Evolutionary conservation across 257 asterid species (phyloP), one percentile per base, ranked within the genome.

Genomic region (Penstemon eatonii): DNA sequence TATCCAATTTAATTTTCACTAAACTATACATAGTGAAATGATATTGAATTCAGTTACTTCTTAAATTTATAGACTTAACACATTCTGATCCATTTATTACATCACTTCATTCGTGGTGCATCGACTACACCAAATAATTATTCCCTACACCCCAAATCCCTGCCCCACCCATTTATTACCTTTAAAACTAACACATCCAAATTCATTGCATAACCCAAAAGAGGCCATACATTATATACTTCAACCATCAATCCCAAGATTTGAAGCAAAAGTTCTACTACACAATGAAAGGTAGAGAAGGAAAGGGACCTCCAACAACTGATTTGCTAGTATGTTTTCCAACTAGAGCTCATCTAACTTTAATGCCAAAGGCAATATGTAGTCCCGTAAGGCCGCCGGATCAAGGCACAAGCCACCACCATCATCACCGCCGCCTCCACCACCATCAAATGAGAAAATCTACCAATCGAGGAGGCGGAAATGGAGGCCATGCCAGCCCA

Each of bases 251-350:
- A 65, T 59, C 66, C 19, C 82, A 60, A 73, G 65, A 72, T 75
- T 77, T 63, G 3, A 56, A 60, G 11, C 73, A 44, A 19, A 57
- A 37, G n/a, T 61, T 57, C 47, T n/a, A n/a, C 8, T 49, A 0
- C 13, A 72, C 25, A 8, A 91, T 88, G 96, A 86, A 70, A 77
- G 72, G 77, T 36, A 91, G 89, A 86, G 89, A 82, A 45, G 83
- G 85, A 65, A 92, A 83, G 76, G 96, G 91, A 39, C 91, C 90
- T 53, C 89, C 89, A 0, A 65, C 98, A 11, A 72, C 95, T 3
- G 97, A 92, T 81, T 79, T 92, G 8, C 78, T 92, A 41, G 92
- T 92, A 0, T 89, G 98, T 63, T 89, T 92, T 74, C 98, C 98
- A 2, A 37, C 98, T 12, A 82, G 96, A 76, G 88, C 92, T 33